Evolutionary conservation across 2,329 filamentous ascomycete genomes (phyloP).

Genomic region (Didymosphaeria variabile): DNA sequence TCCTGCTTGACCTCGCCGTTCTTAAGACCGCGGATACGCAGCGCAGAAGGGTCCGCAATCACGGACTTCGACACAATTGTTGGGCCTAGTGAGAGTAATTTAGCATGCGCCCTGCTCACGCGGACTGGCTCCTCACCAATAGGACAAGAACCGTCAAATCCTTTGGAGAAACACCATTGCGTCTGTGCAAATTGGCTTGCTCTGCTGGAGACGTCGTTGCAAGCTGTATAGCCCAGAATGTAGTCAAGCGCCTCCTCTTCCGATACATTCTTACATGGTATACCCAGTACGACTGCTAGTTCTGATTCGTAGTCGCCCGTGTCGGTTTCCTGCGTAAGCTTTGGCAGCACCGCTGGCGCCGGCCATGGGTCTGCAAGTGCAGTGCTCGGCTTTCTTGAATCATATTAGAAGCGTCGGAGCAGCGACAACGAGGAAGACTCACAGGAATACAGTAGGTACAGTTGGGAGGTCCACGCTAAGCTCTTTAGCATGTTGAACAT

Average conservation of each 20-base stretch:
- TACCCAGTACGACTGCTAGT: constrained; percentile 56
- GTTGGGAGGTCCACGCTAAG: not conserved
- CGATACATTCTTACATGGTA: constrained; percentile 57
- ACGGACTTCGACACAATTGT: constrained; percentile 27
- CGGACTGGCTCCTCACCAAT: constrained; percentile 37
- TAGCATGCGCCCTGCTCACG: not conserved
- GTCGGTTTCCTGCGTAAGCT: not conserved
- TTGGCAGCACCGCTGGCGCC: not conserved
- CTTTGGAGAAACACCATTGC: constrained; percentile 62
- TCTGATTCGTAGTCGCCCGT: constrained; percentile 24
- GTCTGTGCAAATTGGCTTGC: constrained; percentile 54
- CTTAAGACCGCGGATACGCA: constrained; percentile 53
- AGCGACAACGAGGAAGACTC: not conserved
- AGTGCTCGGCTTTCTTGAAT: not conserved
- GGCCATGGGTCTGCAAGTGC: not conserved
- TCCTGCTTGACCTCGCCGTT: constrained; percentile 57
- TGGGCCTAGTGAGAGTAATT: not conserved
- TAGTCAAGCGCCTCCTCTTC: constrained; percentile 54
- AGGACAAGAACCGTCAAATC: constrained; percentile 50
- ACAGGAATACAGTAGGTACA: not conserved
- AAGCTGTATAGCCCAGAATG: constrained; percentile 59
- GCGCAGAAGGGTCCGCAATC: constrained; percentile 50
- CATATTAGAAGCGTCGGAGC: not conserved
- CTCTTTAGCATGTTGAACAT: not conserved
- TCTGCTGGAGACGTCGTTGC: constrained; percentile 62